phyloP scores from a whole-genome alignment of 2,329 filamentous ascomycete species.

The Cladosporium oxysporum region DNA sequence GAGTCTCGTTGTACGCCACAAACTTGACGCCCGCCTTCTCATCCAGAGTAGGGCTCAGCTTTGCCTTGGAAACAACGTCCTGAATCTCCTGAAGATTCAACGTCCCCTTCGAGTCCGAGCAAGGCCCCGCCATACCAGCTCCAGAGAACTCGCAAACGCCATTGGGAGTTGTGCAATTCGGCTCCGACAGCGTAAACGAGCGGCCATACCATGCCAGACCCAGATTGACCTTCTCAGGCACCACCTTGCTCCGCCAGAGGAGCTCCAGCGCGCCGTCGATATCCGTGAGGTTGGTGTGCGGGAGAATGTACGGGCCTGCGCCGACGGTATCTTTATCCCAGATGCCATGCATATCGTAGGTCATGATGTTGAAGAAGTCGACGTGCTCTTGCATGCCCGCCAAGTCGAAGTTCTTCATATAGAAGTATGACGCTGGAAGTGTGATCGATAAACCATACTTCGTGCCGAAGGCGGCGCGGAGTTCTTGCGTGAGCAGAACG shows the following conservation, averaged over 20 bases:
- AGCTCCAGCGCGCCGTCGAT: conserved; percentile 47
- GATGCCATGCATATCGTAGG: conserved; percentile 43
- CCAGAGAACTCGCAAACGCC: conserved; percentile 24
- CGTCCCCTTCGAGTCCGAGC: conserved; percentile 28
- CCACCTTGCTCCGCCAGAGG: conserved; percentile 48
- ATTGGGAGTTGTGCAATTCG: conserved; percentile 24
- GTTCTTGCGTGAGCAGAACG: conserved; percentile 31
- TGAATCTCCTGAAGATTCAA: conserved; percentile 29
- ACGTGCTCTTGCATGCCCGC: conserved; percentile 7
- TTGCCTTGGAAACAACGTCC: conserved; percentile 25
- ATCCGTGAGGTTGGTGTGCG: conserved; percentile 49
- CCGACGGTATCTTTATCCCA: conserved; percentile 40
- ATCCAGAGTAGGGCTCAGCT: conserved; percentile 21
- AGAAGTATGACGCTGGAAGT: conserved; percentile 33
- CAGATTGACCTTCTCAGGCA: conserved; percentile 44
- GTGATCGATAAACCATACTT: conserved; percentile 22
- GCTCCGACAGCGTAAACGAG: conserved; percentile 33
- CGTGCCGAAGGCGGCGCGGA: conserved; percentile 39
- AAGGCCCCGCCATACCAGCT: conserved; percentile 30
- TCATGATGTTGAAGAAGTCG: conserved; percentile 49
- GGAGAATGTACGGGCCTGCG: conserved; percentile 33
- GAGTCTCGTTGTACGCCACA: conserved; percentile 34
- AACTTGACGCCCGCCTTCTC: conserved; percentile 31
- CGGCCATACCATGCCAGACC: conserved; percentile 52
- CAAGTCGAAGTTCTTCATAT: conserved; percentile 32